Evolutionary conservation across 1,284 basidiomycete genomes (phyloP).

Genomic region (Naganishia albida): DNA sequence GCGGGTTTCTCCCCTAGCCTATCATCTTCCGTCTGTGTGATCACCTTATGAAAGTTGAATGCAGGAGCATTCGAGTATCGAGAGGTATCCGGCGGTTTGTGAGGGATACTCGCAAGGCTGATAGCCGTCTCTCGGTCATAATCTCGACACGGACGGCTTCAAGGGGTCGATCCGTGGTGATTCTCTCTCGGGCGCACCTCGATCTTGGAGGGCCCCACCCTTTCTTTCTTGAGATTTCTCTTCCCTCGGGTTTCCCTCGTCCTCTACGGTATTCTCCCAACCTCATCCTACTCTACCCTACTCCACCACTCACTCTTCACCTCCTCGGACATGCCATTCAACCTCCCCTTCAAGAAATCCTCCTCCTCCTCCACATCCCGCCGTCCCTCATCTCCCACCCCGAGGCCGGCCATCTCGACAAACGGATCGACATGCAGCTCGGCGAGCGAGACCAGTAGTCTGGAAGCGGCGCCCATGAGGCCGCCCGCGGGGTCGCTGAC

Average conservation of each 20-base stretch:
- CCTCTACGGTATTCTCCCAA: too few species aligned
- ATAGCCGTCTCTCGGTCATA: too few species aligned
- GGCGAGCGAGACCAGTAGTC: conserved; percentile 40
- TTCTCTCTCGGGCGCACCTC: background rate
- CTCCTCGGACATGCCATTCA: conserved; percentile 28
- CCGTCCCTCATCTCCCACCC: conserved; percentile 24
- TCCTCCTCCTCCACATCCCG: background rate
- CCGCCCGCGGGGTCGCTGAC: conserved; percentile 43
- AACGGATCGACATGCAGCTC: conserved; percentile 45
- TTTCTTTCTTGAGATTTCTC: background rate
- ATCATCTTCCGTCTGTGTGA: too few species aligned
- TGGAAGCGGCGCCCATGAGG: conserved; percentile 52
- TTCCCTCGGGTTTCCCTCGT: background rate
- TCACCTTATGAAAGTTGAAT: too few species aligned
- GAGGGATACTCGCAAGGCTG: too few species aligned
- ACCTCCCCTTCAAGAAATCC: conserved; percentile 25
- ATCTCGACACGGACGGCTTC: too few species aligned
- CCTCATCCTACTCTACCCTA: background rate
- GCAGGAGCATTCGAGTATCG: too few species aligned
- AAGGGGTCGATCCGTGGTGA: too few species aligned
- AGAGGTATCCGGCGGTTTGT: too few species aligned
- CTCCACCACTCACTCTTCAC: background rate
- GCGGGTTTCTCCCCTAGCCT: too few species aligned
- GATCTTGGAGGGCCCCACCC: background rate
- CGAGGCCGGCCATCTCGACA: conserved; percentile 46